Percentiles rank a stretch among this genome's conserved stretches.
These are phyloP conservation scores for Huntiella moniliformis DNA, from an alignment of 2,329 filamentous ascomycete genomes.

Conservation along the genomic window DNA sequence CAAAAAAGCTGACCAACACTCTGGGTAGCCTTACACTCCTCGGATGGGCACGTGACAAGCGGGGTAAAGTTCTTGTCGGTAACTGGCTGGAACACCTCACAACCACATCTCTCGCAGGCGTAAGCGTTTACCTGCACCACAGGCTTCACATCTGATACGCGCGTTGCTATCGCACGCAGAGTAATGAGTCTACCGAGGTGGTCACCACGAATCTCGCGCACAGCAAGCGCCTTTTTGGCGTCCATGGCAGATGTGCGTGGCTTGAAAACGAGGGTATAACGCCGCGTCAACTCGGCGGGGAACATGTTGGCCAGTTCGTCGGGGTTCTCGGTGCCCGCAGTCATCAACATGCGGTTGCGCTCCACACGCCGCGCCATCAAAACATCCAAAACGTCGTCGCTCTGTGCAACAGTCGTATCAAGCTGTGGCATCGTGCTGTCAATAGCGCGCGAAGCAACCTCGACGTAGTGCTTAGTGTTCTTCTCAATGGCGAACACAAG, in stretches of 20 bases:
- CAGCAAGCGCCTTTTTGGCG: constrained; percentile 52
- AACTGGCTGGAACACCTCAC: constrained; percentile 93
- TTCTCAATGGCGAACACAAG: constrained; percentile 70
- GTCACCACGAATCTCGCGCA: constrained; percentile 80
- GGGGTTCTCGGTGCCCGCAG: constrained; percentile 48
- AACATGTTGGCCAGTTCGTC: constrained; percentile 58
- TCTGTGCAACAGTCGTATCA: constrained; percentile 63
- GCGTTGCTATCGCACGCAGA: constrained; percentile 78
- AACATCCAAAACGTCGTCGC: constrained; percentile 91
- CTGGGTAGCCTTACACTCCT: constrained; percentile 80
- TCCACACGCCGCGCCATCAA: constrained; percentile 82
- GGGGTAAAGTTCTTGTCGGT: constrained; percentile 81
- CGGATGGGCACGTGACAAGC: constrained; percentile 67
- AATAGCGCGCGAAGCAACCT: constrained; percentile 72
- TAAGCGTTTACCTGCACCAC: constrained; percentile 96
- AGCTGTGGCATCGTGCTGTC: constrained; percentile 72
- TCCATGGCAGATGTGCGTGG: constrained; percentile 58
- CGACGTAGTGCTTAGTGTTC: constrained; percentile 91
- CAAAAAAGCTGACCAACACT: constrained; percentile 84
- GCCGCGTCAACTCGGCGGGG: constrained; percentile 73
- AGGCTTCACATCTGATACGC: constrained; percentile 95
- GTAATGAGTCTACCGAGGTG: constrained; percentile 89
- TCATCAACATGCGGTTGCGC: constrained; percentile 59
- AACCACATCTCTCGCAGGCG: constrained; percentile 88
- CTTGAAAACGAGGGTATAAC: constrained; percentile 94